A percentile compares a stretch with the other conserved stretches of the same genome.
Conservation (phyloP, 2,329 filamentous ascomycete species). For the Hirsutella rhossiliensis region DNA sequence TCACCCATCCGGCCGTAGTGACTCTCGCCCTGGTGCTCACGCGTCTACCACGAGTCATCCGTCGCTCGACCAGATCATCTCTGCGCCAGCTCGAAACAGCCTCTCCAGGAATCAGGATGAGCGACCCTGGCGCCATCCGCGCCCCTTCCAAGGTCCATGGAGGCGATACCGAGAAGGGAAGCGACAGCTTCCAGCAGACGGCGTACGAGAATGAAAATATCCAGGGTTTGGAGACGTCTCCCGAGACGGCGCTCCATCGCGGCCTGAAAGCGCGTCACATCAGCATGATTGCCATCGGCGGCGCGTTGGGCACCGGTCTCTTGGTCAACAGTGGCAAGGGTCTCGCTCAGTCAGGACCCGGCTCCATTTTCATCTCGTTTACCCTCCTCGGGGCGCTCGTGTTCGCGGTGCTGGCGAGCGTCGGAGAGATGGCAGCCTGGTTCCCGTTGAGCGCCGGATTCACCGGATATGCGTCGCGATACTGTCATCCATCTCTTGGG, state of each 20-base stretch:
- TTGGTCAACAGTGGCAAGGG: slow-evolving; percentile 56
- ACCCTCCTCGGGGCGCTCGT: slow-evolving; percentile 58
- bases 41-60: too few species aligned
- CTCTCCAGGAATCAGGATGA: too few species aligned
- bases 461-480: slow-evolving; percentile 68
- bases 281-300: slow-evolving; percentile 57
- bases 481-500: slow-evolving; percentile 69
- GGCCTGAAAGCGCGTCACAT: slow-evolving; percentile 43
- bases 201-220: neutral
- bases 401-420: slow-evolving; percentile 68
- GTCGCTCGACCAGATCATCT: too few species aligned
- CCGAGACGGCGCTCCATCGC: slow-evolving; percentile 36
- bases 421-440: slow-evolving; percentile 81
- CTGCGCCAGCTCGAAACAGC: too few species aligned
- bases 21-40: too few species aligned
- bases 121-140: too few species aligned
- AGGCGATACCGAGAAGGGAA: neutral
- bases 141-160: neutral
- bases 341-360: slow-evolving; percentile 44
- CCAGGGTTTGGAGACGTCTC: slow-evolving; percentile 33
- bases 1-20: too few species aligned
- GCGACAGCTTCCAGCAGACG: neutral
- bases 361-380: slow-evolving; percentile 60
- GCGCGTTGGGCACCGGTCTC: slow-evolving; percentile 62
- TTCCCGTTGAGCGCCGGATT: slow-evolving; percentile 68